Percentiles rank a stretch among this genome's conserved stretches.
phyloP scores from a whole-genome alignment of 2,329 filamentous ascomycete genomes.

The Fusarium equiseti region DNA sequence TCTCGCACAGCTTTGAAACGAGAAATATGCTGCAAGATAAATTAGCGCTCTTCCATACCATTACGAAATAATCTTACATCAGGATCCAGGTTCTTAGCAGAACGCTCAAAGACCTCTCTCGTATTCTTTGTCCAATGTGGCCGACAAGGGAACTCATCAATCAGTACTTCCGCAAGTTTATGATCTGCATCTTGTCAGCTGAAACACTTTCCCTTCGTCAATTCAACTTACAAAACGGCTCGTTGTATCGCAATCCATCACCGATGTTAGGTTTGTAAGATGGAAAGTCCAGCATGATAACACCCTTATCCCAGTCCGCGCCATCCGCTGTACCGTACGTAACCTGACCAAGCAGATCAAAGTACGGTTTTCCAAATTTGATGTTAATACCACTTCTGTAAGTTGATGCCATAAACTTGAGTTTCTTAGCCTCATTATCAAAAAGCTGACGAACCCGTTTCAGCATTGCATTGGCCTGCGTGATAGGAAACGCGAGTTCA shows the following conservation, averaged over 20 bases:
- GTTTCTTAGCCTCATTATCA: neutral
- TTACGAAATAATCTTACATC: neutral
- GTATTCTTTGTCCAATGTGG: constrained; percentile 20
- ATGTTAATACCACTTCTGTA: constrained; percentile 12
- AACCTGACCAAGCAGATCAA: neutral
- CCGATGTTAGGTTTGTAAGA: constrained; percentile 3
- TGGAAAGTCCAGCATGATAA: neutral
- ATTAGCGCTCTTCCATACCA: neutral
- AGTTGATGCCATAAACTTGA: neutral
- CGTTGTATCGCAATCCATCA: neutral
- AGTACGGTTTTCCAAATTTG: neutral
- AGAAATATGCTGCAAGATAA: neutral
- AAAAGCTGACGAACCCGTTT: constrained; percentile 4
- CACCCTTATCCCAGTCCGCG: neutral
- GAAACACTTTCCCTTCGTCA: fast-evolving
- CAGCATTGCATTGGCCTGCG: neutral
- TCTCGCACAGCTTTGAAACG: constrained; percentile 2
- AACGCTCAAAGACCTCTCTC: constrained; percentile 2
- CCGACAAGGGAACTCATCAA: neutral
- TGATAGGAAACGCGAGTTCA: neutral
- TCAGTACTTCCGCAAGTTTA: neutral
- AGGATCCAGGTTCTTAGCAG: constrained; percentile 2
- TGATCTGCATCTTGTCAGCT: neutral
- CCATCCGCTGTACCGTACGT: neutral
- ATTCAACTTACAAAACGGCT: neutral